Percentiles rank a stretch among this genome's conserved stretches.
phyloP scores from a whole-genome alignment of 2,329 filamentous ascomycete genomes.

The Arthroderma uncinatum region DNA sequence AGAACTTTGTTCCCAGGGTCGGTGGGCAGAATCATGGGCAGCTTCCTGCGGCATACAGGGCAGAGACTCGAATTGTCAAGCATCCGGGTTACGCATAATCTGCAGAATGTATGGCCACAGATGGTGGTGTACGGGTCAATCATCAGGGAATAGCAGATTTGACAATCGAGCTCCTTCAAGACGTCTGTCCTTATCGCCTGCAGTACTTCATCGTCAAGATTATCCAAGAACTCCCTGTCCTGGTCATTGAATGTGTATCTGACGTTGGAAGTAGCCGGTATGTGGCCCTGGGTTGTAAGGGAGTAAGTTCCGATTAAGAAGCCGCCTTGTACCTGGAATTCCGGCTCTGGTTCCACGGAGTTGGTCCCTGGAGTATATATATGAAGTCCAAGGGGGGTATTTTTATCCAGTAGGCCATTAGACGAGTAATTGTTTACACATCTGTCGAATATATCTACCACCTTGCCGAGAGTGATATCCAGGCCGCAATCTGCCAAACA shows the following conservation, averaged over 20 bases:
- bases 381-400: background rate
- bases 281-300: conserved; percentile 50
- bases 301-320: conserved; percentile 17
- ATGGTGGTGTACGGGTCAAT: conserved; percentile 71
- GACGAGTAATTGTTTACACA: conserved; percentile 14
- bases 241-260: conserved; percentile 19
- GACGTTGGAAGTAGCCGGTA: conserved; percentile 42
- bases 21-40: conserved; percentile 43
- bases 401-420: background rate
- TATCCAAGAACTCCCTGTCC: conserved; percentile 16
- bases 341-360: background rate
- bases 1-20: conserved; percentile 54
- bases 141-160: conserved; percentile 74
- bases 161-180: conserved; percentile 68
- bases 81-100: conserved; percentile 62
- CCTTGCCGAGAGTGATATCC: conserved; percentile 65
- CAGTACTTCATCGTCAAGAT: conserved; percentile 42
- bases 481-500: conserved; percentile 62
- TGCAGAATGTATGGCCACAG: conserved; percentile 85
- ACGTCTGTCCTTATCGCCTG: conserved; percentile 50
- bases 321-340: background rate
- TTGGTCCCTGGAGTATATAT: background rate
- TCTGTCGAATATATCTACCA: conserved; percentile 49
- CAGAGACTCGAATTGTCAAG: conserved; percentile 69
- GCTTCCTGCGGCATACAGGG: conserved; percentile 61